phyloP scores from a whole-genome alignment of 495 filamentous ascomycete species.

The Penicillium pancosmium region DNA sequence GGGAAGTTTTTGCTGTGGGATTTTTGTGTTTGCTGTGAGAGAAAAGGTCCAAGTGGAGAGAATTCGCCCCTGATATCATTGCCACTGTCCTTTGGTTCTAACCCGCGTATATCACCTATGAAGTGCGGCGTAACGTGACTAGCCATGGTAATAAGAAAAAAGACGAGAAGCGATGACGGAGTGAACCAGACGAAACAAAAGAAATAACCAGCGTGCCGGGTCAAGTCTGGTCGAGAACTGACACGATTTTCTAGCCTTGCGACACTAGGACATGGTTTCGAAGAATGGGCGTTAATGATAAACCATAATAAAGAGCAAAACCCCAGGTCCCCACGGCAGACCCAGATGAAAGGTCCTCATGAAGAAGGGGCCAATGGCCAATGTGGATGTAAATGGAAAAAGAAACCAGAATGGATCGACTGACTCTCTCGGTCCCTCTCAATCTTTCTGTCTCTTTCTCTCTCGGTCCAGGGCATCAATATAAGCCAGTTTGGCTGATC shows the following conservation, averaged over 20 bases:
- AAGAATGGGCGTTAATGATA: too few species aligned
- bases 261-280: too few species aligned
- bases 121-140: background rate
- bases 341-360: too few species aligned
- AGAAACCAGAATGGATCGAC: background rate
- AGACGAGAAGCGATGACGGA: background rate
- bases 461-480: background rate
- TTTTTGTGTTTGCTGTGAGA: background rate
- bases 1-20: too few species aligned
- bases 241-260: background rate
- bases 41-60: background rate
- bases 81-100: background rate
- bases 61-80: conserved; percentile 3
- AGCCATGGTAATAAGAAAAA: background rate
- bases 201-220: background rate
- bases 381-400: conserved; percentile 4
- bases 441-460: background rate
- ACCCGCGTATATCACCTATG: background rate
- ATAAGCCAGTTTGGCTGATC: background rate
- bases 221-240: background rate
- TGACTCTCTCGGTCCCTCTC: background rate
- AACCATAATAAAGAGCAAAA: background rate
- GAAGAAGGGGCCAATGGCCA: background rate
- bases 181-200: background rate
- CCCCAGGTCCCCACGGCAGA: background rate